Evolutionary conservation across 169 alveolate species (phyloP).

Genomic region (Plasmodium inui): DNA sequence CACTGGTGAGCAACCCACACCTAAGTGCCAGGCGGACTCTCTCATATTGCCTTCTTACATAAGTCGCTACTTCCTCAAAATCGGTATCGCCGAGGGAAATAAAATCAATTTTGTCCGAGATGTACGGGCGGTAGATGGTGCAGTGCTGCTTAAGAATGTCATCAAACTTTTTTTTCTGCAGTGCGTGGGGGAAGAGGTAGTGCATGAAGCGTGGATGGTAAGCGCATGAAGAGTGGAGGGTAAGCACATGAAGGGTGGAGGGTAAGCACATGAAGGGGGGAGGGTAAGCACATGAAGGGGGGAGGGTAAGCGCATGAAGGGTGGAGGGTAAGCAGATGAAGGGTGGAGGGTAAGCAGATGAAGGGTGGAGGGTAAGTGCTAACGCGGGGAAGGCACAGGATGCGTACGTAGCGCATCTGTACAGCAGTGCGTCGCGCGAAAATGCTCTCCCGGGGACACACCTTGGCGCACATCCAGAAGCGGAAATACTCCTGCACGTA

Average conservation of each 20-base stretch:
- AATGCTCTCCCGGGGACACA: slow-evolving; percentile 1
- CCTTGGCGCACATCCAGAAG: slow-evolving; percentile 89
- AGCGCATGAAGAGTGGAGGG: too few relatives aligned
- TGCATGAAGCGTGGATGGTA: neutral
- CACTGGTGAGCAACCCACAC: neutral
- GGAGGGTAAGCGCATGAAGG: too few relatives aligned
- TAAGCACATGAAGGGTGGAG: neutral
- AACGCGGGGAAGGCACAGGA: neutral
- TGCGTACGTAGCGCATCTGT: neutral
- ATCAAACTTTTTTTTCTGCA: slow-evolving; percentile 81
- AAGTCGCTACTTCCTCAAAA: slow-evolving; percentile 89
- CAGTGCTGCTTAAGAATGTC: slow-evolving; percentile 76
- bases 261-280: neutral
- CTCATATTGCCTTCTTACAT: slow-evolving; percentile 46
- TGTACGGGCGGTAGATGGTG: slow-evolving; percentile 25
- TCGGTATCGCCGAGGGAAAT: slow-evolving; percentile 88
- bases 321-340: neutral
- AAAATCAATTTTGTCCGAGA: slow-evolving; percentile 75
- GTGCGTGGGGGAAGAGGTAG: neutral
- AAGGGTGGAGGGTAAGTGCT: neutral
- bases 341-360: too few relatives aligned
- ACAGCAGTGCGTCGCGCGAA: neutral
- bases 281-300: too few relatives aligned
- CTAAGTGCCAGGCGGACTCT: neutral
- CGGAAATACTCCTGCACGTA: slow-evolving; percentile 83